These are phyloP conservation scores for Epithemia pelagica DNA, from an alignment of 108 stramenopile species.

Conservation along the genomic window DNA sequence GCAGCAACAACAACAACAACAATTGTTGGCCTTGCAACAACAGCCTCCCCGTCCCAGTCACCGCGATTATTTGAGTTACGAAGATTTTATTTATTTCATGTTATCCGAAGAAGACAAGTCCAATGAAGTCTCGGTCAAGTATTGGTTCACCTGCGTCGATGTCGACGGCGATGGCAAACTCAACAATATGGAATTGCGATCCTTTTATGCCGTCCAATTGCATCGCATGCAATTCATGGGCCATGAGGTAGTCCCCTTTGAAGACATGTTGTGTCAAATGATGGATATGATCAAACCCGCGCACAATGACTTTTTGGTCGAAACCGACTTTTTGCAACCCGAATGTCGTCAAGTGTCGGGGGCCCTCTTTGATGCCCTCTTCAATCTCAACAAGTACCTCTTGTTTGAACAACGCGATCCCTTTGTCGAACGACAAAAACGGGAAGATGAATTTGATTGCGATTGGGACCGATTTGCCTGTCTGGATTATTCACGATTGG, in stretches of 20 bases:
- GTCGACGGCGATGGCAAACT: slow-evolving; percentile 94
- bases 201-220: slow-evolving; percentile 85
- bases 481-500: slow-evolving; percentile 90
- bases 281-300: slow-evolving; percentile 95
- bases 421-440: slow-evolving; percentile 82
- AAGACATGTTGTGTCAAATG: slow-evolving; percentile 98
- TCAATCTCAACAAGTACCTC: slow-evolving; percentile 97
- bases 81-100: slow-evolving; percentile 99
- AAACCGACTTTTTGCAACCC: slow-evolving; percentile 85
- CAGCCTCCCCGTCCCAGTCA: not conserved
- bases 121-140: slow-evolving; percentile 84
- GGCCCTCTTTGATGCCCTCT: slow-evolving; percentile 94
- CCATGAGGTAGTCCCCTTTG: slow-evolving; percentile 93
- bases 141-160: slow-evolving; percentile 97
- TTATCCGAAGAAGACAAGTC: slow-evolving; percentile 92
- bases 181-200: slow-evolving; percentile 93
- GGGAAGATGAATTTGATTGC: slow-evolving; percentile 93
- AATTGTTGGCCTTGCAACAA: not conserved
- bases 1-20: slow-evolving; percentile 9
- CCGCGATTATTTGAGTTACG: slow-evolving; percentile 78
- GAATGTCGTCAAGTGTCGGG: slow-evolving; percentile 87
- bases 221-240: slow-evolving; percentile 97
- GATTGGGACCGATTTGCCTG: slow-evolving; percentile 98
- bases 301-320: slow-evolving; percentile 42
- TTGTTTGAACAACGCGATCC: slow-evolving; percentile 96